Evolutionary conservation across 495 filamentous ascomycete genomes (phyloP), one percentile per base, ranked within the genome.

Genomic region (Cairneyella variabilis): DNA sequence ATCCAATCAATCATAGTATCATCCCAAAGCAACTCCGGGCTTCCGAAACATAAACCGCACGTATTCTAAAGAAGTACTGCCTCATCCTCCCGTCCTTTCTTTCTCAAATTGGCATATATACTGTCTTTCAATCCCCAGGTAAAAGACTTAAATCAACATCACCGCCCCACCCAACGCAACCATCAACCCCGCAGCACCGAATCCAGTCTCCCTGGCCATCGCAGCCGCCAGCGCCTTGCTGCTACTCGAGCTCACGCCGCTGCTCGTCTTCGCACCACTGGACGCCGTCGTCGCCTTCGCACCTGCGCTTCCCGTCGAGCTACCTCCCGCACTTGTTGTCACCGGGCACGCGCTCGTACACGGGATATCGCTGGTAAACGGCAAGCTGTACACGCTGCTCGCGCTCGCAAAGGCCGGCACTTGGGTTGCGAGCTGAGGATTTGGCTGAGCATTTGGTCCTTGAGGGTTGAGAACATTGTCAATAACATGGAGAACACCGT

Each of bases 401-500:
- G 61, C 57, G 12, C 36, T 39, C 0, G 54, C 56, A 45, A 58
- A 60, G 1, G 37, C 61, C 7, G 61, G 61, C 4, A 18, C 51
- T 27, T 60, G 61, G 3, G 54, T 28, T 4, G 38, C 36, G 12
- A 56, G 21, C 12, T 38, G 36, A 9, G 61, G 57, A 30, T 64
- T 56, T 20, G 61, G 61, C 25, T 45, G n/a, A 3, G 51, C 54
- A 22, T 44, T 27, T 1, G 57, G 44, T 6, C 48, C 57, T 11
- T 41, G 23, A 0, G 57, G 61, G 32, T 64, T 64, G 2, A 64
- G 42, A 6, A 64, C 57, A 25, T 60, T 58, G 56, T 86, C 80
- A 54, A 87, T 77, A 26, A 86, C 65, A 60, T 89, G 85, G 4
- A 88, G 66, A 9, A 90, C 84, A 52, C 86, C 86, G 44, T 87